These are phyloP conservation scores for Mallotus repandus DNA, from an alignment of 441 rosid genomes.

Conservation along the genomic window DNA sequence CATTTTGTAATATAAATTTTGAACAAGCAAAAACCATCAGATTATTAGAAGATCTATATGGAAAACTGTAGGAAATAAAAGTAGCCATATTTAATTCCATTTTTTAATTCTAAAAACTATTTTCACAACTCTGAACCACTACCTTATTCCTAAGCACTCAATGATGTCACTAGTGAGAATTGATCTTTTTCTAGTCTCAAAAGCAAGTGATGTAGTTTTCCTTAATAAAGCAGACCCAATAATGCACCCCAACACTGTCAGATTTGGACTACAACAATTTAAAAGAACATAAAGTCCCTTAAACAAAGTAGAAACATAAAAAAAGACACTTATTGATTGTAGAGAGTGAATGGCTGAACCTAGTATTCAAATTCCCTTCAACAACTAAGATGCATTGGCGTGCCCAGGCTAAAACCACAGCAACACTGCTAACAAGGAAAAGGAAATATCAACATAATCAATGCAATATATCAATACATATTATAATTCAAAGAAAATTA, in stretches of 20 bases:
- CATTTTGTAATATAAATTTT: no score
- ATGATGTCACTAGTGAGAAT: slow-evolving; percentile 86
- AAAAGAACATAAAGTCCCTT: slow-evolving; percentile 7
- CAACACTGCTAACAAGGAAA: slow-evolving; percentile 53
- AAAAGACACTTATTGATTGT: not conserved
- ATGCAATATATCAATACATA: not conserved
- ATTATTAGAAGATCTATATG: no score
- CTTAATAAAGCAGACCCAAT: slow-evolving; percentile 79
- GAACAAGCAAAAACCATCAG: not conserved
- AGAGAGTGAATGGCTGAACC: slow-evolving; percentile 32
- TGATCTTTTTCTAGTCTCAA: slow-evolving; percentile 60
- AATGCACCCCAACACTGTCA: slow-evolving; percentile 76
- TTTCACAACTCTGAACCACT: slow-evolving; percentile 3
- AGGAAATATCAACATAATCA: slow-evolving; percentile 4
- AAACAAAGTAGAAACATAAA: not conserved
- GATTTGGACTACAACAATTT: slow-evolving; percentile 42
- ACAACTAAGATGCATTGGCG: slow-evolving; percentile 34
- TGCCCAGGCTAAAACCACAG: slow-evolving; percentile 88
- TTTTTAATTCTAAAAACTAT: slow-evolving; percentile 1
- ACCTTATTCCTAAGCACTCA: slow-evolving; percentile 73
- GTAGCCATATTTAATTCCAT: not conserved
- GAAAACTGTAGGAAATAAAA: slow-evolving; percentile 39
- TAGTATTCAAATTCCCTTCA: slow-evolving; percentile 33
- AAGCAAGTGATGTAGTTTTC: slow-evolving; percentile 81
- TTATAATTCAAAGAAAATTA: not conserved